A percentile compares a stretch with the other conserved stretches of the same genome.
Evolutionary conservation across 106 monocot genomes (phyloP).

Genomic region (Allium sativum): DNA sequence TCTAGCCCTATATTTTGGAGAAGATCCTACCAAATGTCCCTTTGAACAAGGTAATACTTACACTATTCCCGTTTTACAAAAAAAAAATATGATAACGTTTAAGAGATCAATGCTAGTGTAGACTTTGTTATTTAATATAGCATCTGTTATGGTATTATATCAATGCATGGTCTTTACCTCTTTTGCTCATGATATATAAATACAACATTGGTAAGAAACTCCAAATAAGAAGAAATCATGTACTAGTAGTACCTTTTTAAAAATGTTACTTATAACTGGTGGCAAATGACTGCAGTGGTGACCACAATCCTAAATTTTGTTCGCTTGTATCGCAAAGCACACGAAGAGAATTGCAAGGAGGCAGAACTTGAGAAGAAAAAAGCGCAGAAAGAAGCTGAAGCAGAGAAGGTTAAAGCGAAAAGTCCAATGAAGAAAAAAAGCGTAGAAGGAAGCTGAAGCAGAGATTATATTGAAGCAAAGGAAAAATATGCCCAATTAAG

Average conservation of each 20-base stretch:
- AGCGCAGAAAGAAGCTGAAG: not conserved
- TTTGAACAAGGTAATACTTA: conserved; percentile 67
- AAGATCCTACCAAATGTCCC: conserved; percentile 72
- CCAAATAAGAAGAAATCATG: too few relatives aligned
- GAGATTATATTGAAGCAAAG: conserved; percentile 27
- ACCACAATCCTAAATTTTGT: conserved; percentile 67
- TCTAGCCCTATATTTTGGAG: conserved; percentile 73
- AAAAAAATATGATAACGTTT: too few relatives aligned
- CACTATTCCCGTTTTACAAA: too few relatives aligned
- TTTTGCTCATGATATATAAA: too few relatives aligned
- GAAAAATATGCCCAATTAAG: not conserved
- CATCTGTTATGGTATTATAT: too few relatives aligned
- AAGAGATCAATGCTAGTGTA: too few relatives aligned
- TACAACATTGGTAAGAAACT: too few relatives aligned
- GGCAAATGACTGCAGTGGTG: conserved; percentile 37
- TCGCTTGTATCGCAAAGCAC: conserved; percentile 49
- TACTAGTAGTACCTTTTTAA: not conserved
- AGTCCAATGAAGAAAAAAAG: conserved; percentile 7
- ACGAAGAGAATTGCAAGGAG: conserved; percentile 76
- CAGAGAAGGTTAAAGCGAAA: conserved; percentile 17
- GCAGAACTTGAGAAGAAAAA: conserved; percentile 52
- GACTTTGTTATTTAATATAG: too few relatives aligned
- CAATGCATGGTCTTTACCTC: too few relatives aligned
- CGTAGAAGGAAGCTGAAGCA: too few relatives aligned
- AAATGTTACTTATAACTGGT: not conserved